These are phyloP conservation scores for Dioszegia aurantiaca DNA, from an alignment of 768 basidiomycete species.

Conservation along the genomic window DNA sequence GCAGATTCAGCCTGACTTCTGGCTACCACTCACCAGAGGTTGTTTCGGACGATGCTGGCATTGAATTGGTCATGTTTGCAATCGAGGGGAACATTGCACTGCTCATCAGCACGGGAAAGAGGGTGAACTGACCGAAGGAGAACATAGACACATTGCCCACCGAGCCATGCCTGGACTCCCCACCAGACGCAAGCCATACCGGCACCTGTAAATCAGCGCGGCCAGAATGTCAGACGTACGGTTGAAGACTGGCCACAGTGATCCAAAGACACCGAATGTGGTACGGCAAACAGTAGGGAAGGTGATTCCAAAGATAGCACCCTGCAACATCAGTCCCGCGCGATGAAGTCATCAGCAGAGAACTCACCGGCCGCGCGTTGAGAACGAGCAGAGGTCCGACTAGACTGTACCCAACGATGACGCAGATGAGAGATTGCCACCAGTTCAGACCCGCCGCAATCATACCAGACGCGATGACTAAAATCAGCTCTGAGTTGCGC, in stretches of 20 bases:
- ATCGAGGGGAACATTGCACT: slow-evolving; percentile 67
- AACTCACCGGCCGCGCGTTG: slow-evolving; percentile 64
- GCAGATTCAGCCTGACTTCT: background rate
- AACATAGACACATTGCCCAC: slow-evolving; percentile 72
- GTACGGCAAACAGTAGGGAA: slow-evolving; percentile 56
- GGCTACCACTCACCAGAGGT: slow-evolving; percentile 62
- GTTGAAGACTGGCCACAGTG: slow-evolving; percentile 71
- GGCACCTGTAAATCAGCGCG: slow-evolving; percentile 7
- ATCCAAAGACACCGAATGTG: slow-evolving; percentile 76
- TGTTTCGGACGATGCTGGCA: slow-evolving; percentile 71
- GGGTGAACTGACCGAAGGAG: slow-evolving; percentile 58
- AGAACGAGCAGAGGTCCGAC: slow-evolving; percentile 70
- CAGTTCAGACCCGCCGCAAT: slow-evolving; percentile 41
- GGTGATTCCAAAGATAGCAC: slow-evolving; percentile 71
- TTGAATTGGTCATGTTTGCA: slow-evolving; percentile 57
- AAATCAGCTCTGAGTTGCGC: background rate
- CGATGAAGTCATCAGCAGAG: too few species aligned
- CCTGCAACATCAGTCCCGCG: slow-evolving; percentile 40
- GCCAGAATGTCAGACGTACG: slow-evolving; percentile 20
- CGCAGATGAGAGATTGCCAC: slow-evolving; percentile 65
- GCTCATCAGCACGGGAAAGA: background rate
- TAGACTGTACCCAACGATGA: slow-evolving; percentile 58
- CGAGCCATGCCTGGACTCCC: slow-evolving; percentile 63
- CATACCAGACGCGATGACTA: slow-evolving; percentile 50
- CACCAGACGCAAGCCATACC: slow-evolving; percentile 50